Percentiles rank a stretch among this genome's conserved stretches.
These are phyloP conservation scores for Pugionium dolabratum DNA, from an alignment of 345 rosid genomes.

Conservation along the genomic window DNA sequence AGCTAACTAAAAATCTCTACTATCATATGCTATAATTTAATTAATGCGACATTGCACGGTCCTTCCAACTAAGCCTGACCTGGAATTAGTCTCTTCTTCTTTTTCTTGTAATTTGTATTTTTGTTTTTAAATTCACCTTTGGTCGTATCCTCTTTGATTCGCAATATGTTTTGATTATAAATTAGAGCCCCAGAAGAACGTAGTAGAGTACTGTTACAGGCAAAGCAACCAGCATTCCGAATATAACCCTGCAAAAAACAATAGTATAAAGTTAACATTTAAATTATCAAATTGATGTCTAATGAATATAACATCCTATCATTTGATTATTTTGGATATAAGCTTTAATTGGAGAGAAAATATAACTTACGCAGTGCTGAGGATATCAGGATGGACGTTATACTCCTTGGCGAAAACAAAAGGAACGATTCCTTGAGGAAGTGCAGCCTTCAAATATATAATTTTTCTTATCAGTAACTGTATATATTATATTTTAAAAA, in stretches of 20 bases:
- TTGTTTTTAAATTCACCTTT: not conserved
- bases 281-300: not conserved
- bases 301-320: not conserved
- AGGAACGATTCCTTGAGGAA: constrained; percentile 68
- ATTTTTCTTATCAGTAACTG: not conserved
- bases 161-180: constrained; percentile 13
- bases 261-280: not conserved
- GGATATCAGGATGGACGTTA: constrained; percentile 65
- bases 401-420: constrained; percentile 75
- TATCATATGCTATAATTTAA: constrained; percentile 33
- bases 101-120: not conserved
- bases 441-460: constrained; percentile 59
- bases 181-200: constrained; percentile 46
- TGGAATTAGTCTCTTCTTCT: constrained; percentile 28
- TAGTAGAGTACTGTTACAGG: constrained; percentile 53
- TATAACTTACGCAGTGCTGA: constrained; percentile 69
- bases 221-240: constrained; percentile 53
- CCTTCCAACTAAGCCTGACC: constrained; percentile 43
- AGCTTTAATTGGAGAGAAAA: not conserved
- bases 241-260: constrained; percentile 45
- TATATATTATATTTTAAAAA: not conserved
- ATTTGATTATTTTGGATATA: not conserved
- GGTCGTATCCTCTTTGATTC: constrained; percentile 31
- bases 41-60: constrained; percentile 39
- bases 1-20: constrained; percentile 27